These are phyloP conservation scores for Populus pruinosa DNA, from an alignment of 345 rosid species.

Conservation along the genomic window DNA sequence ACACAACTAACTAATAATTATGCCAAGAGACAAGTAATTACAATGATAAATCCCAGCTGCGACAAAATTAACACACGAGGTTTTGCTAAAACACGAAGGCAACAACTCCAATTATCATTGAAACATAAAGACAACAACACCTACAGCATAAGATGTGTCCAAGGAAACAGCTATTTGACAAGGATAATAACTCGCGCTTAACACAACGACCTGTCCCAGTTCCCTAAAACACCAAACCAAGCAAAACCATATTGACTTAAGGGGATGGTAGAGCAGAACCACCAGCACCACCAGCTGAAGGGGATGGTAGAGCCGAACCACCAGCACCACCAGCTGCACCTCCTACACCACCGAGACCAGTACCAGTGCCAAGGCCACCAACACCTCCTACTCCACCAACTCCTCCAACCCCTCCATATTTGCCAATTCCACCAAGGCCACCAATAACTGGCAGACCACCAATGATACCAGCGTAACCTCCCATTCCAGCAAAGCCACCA, in stretches of 20 bases:
- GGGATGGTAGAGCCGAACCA: slow-evolving; percentile 26
- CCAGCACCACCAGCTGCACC: slow-evolving; percentile 24
- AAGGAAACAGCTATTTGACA: background rate
- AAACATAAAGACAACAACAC: background rate
- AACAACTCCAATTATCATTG: background rate
- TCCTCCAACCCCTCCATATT: slow-evolving; percentile 45
- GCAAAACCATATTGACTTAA: background rate
- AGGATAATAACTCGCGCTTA: background rate
- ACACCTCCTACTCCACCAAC: slow-evolving; percentile 55
- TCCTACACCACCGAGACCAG: slow-evolving; percentile 30
- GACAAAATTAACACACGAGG: background rate
- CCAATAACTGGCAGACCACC: slow-evolving; percentile 58
- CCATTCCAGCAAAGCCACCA: slow-evolving; percentile 72
- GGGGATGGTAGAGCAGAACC: slow-evolving; percentile 28
- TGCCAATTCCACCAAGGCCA: slow-evolving; percentile 47
- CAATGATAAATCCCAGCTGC: background rate
- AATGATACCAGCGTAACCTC: slow-evolving; percentile 60
- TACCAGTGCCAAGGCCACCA: slow-evolving; percentile 41
- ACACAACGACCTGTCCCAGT: background rate
- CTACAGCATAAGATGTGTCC: background rate
- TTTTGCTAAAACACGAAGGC: background rate
- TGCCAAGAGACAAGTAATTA: background rate
- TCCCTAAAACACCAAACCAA: background rate
- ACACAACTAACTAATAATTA: too few relatives aligned
- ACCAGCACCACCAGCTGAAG: slow-evolving; percentile 24